A percentile compares a stretch with the other conserved stretches of the same genome.
These are phyloP conservation scores for Phaeosphaeria sp. DNA, from an alignment of 2,329 filamentous ascomycete species.

Conservation along the genomic window DNA sequence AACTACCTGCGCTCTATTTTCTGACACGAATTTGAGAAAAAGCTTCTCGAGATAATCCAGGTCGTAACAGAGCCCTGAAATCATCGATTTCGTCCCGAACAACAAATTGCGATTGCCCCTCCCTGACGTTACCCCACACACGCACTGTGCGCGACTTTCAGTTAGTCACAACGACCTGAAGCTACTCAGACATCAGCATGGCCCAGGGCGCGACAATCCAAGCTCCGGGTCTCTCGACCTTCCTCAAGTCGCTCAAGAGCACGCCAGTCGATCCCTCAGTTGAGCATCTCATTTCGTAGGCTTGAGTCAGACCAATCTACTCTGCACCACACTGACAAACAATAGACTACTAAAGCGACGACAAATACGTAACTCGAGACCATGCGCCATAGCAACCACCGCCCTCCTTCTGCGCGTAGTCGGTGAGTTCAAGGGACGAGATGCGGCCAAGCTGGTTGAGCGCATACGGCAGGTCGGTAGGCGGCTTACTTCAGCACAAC, in stretches of 20 bases:
- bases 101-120: conserved; percentile 20
- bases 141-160: not conserved
- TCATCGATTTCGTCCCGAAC: not conserved
- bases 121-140: conserved; percentile 18
- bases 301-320: conserved; percentile 14
- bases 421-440: conserved; percentile 77
- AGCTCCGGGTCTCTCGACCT: conserved; percentile 73
- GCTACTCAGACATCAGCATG: conserved; percentile 14
- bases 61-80: not conserved
- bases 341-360: conserved; percentile 83
- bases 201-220: conserved; percentile 42
- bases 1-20: not conserved
- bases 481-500: conserved; percentile 81
- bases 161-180: not conserved
- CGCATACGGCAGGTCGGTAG: conserved; percentile 81
- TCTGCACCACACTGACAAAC: conserved; percentile 5
- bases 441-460: conserved; percentile 79
- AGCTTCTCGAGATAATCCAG: not conserved
- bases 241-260: conserved; percentile 63
- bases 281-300: conserved; percentile 82
- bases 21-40: not conserved
- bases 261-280: conserved; percentile 81
- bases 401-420: conserved; percentile 89
- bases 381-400: conserved; percentile 89
- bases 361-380: conserved; percentile 86